phyloP scores from a whole-genome alignment of 306 rosid species.

The Biancaea sappan region DNA sequence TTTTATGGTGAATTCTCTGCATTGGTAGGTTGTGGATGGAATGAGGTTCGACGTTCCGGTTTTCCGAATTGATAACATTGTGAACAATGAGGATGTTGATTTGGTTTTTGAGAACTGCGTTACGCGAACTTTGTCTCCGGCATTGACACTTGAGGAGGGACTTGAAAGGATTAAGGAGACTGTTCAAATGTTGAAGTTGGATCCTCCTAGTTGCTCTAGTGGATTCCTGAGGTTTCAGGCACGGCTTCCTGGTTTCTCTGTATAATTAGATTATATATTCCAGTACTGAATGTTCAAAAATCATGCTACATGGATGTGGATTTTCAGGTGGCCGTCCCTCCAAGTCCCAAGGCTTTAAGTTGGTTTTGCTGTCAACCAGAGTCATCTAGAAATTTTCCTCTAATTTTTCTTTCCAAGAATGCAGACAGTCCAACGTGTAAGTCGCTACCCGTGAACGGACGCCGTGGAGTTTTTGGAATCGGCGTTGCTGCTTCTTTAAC shows the following conservation, averaged over 20 bases:
- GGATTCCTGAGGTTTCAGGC: slow-evolving; percentile 89
- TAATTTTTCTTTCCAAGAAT: slow-evolving; percentile 70
- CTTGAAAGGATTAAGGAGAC: slow-evolving; percentile 64
- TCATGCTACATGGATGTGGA: slow-evolving; percentile 26
- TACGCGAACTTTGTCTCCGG: slow-evolving; percentile 66
- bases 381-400: slow-evolving; percentile 66
- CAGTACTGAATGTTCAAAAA: not conserved
- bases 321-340: slow-evolving; percentile 83
- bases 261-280: not conserved
- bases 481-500: slow-evolving; percentile 75
- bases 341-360: slow-evolving; percentile 73
- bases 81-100: slow-evolving; percentile 44
- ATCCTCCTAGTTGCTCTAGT: slow-evolving; percentile 52
- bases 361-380: slow-evolving; percentile 86
- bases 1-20: not conserved
- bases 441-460: slow-evolving; percentile 62
- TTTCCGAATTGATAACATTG: slow-evolving; percentile 30
- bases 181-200: slow-evolving; percentile 54
- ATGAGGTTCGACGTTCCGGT: slow-evolving; percentile 42
- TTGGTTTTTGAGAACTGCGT: slow-evolving; percentile 70
- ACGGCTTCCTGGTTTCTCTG: slow-evolving; percentile 1
- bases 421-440: slow-evolving; percentile 49
- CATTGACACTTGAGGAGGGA: slow-evolving; percentile 73
- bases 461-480: slow-evolving; percentile 74
- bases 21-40: slow-evolving; percentile 31